A percentile compares a stretch with the other conserved stretches of the same genome.
These are phyloP conservation scores for Lichtheimia ornata DNA, from an alignment of 371 early-diverging fungal genomes.

Conservation along the genomic window DNA sequence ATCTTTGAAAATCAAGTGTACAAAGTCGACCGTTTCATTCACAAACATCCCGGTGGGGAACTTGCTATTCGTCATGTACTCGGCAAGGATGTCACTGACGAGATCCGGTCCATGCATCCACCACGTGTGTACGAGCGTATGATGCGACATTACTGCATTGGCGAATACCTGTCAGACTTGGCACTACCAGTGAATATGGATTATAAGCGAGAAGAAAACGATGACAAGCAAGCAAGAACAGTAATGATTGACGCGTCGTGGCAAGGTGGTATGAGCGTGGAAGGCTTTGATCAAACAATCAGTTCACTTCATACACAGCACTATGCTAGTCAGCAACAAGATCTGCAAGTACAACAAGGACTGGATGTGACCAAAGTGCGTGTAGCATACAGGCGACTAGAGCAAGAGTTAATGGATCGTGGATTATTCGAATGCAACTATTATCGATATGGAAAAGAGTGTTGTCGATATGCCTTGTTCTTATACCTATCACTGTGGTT, in stretches of 20 bases:
- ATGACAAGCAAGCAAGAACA: neutral
- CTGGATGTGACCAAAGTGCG: slow-evolving; percentile 51
- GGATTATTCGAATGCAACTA: slow-evolving; percentile 80
- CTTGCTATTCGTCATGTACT: slow-evolving; percentile 81
- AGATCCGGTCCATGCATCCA: slow-evolving; percentile 87
- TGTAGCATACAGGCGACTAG: slow-evolving; percentile 65
- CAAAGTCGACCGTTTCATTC: slow-evolving; percentile 80
- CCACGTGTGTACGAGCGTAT: slow-evolving; percentile 72
- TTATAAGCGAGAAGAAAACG: neutral
- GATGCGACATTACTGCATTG: slow-evolving; percentile 78
- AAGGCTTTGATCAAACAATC: slow-evolving; percentile 40
- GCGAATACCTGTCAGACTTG: slow-evolving; percentile 47
- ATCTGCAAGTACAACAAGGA: slow-evolving; percentile 15
- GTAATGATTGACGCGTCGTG: slow-evolving; percentile 19
- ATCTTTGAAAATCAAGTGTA: slow-evolving; percentile 83
- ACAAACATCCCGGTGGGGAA: slow-evolving; percentile 91
- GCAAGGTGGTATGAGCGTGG: slow-evolving; percentile 32
- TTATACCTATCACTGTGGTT: slow-evolving; percentile 64
- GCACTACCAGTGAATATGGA: neutral
- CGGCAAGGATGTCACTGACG: slow-evolving; percentile 93
- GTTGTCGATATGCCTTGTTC: slow-evolving; percentile 64
- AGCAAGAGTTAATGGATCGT: slow-evolving; percentile 56
- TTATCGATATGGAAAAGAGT: slow-evolving; percentile 76
- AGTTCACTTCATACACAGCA: slow-evolving; percentile 29
- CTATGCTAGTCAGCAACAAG: slow-evolving; percentile 16